Evolutionary conservation across 1,139 yeast species (phyloP), one percentile per base, ranked within the genome.

Genomic region (Tardiomyces blankii): DNA sequence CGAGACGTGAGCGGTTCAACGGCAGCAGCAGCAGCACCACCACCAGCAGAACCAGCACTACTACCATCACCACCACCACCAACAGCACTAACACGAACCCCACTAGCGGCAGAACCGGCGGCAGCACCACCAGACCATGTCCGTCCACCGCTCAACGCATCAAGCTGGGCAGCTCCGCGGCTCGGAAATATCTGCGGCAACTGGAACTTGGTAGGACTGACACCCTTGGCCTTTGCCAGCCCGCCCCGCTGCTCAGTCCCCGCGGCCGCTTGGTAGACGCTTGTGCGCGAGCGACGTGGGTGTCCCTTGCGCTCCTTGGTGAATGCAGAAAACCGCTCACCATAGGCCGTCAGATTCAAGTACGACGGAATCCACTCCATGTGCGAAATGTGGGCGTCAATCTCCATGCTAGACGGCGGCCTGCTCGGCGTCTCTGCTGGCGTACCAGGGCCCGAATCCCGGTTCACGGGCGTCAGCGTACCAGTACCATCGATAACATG

Each of bases 171-270:
- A 8, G 57, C 56, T 8, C 51, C 43, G 14, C 60, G 55, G 18
- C 58, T 49, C 5, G 59, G 57, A 45, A 50, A 54, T 9, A 57
- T 49, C 43, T 56, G 59, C 2, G 60, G 60, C 30, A 57, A 47
- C 40, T 44, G 40, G 39, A 11, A 40, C 21, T 49, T 45, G 44
- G 48, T 38, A 2, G 54, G 47, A 27, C 39, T 45, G 19, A 44
- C 41, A 35, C 30, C 16, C 11, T 30, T 30, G 35, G n/a, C 11
- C 35, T 30, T 30, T 4, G 25, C 25, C 7, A 21, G 25, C 7
- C 25, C 25, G 25, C 25, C 25, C 7, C 25, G 25, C 25, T 21
- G 7, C 25, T 21, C 7, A 4, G 25, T 21, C 7, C n/a, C n/a
- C 8, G 35, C 11, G 16, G 16, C n/a, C 16, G 35, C 16, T 9